Conservation (phyloP, 2,329 filamentous ascomycete genomes). For the Fusarium pseudonygamai region DNA sequence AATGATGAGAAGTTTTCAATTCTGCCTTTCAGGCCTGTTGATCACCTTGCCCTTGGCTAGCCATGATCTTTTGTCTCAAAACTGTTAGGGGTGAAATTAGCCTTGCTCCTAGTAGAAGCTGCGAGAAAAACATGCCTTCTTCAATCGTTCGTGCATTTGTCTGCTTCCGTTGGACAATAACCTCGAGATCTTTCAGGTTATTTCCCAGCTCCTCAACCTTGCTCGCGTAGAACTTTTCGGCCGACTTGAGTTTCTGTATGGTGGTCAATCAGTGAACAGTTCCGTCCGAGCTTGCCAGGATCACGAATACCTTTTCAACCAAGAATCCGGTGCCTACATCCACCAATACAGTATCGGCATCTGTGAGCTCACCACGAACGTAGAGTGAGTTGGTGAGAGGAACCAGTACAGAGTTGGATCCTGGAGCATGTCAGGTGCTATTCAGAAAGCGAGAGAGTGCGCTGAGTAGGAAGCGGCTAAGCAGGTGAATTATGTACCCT, state of each 20-base stretch:
- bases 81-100: constrained; percentile 47
- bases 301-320: constrained; percentile 79
- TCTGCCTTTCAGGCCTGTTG: constrained; percentile 30
- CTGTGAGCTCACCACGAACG: constrained; percentile 82
- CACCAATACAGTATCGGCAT: constrained; percentile 81
- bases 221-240: constrained; percentile 64
- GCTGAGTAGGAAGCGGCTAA: neutral
- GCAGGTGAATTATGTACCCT: constrained; percentile 40
- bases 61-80: constrained; percentile 57
- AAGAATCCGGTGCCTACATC: constrained; percentile 95
- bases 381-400: constrained; percentile 95
- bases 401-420: constrained; percentile 76
- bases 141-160: constrained; percentile 87
- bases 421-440: constrained; percentile 32
- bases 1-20: neutral
- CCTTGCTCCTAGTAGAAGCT: constrained; percentile 33
- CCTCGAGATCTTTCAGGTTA: constrained; percentile 66
- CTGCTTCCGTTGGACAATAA: constrained; percentile 75
- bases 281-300: neutral
- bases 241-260: constrained; percentile 61
- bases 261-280: constrained; percentile 20
- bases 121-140: constrained; percentile 68
- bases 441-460: neutral
- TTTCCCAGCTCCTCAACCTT: constrained; percentile 63
- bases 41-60: constrained; percentile 44